A percentile compares a stretch with the other conserved stretches of the same genome.
Evolutionary conservation across 495 filamentous ascomycete genomes (phyloP).

Genomic region (Hypoxylon cercidicola): DNA sequence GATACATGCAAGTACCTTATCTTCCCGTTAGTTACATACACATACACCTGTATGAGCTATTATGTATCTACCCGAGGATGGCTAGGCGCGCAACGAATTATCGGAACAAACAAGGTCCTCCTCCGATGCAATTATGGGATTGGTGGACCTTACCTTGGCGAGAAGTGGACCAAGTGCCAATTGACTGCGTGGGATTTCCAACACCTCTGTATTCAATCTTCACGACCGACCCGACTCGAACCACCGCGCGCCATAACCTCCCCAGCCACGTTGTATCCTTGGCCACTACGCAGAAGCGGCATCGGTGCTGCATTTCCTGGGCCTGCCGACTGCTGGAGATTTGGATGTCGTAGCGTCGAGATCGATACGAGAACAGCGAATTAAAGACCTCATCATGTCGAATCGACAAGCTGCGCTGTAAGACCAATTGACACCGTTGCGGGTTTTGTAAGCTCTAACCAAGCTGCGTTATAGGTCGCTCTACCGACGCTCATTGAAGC

Average conservation of each 20-base stretch:
- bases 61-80: too few relatives aligned
- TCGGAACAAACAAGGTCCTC: constrained; percentile 21
- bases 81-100: too few relatives aligned
- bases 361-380: constrained; percentile 8
- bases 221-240: constrained; percentile 16
- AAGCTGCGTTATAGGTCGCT: constrained; percentile 73
- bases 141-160: constrained; percentile 3
- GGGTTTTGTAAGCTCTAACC: constrained; percentile 23
- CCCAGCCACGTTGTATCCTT: background rate
- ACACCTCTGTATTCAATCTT: constrained; percentile 19
- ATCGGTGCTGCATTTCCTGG: constrained; percentile 9
- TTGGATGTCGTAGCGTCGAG: constrained; percentile 13
- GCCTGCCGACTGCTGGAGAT: constrained; percentile 14
- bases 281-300: constrained; percentile 10
- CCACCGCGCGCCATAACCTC: constrained; percentile 4
- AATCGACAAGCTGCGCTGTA: constrained; percentile 58
- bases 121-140: constrained; percentile 9
- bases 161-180: constrained; percentile 32
- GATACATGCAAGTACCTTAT: background rate
- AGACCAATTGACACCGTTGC: constrained; percentile 41
- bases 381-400: constrained; percentile 53
- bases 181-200: constrained; percentile 39
- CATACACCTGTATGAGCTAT: too few relatives aligned
- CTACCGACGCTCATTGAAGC: constrained; percentile 91
- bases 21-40: too few relatives aligned